Evolutionary conservation across 208 protist genomes (phyloP), one percentile per base, ranked within the genome.

Genomic region (Wallacemonas rigidus): DNA sequence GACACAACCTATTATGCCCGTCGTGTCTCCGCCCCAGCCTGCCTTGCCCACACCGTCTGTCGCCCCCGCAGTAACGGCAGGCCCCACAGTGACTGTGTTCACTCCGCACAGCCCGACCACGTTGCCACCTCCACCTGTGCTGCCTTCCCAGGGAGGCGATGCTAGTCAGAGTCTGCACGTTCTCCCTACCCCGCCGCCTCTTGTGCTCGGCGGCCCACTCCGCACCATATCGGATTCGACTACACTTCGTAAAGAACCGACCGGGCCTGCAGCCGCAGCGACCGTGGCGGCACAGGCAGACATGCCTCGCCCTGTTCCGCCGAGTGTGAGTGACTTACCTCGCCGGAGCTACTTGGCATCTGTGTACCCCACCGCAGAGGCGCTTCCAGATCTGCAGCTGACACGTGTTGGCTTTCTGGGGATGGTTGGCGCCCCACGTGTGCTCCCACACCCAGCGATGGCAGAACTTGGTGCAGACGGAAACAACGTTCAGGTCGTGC

Each of bases 341-440:
- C 57, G 75, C 2, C 74, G 71, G 2, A 73, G 82, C 51, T 87
- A 84, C 71, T 41, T 44, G 12, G 43, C 15, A 60, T 82, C 74
- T 68, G 62, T 87, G 41, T 83, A 73, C 45, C 82, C 82, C 14
- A 38, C 39, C 1, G n/a, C 61, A 41, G 41, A 55, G 64, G 51
- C 6, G 35, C 69, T 71, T 38, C 55, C 60, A 61, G 12, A 26
- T 56, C 26, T 35, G 38, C 7, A 40, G 40, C 70, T 55, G 38
- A 11, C 68, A 65, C 53, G 44, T 5, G 67, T 71, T 79, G 82
- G 71, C 47, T 58, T 81, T 75, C 63, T 78, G 53, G 72, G 73
- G 43, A 14, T 54, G 9, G n/a, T 80, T 17, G 44, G 17, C 17
- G 60, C 65, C 41, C 84, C 84, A 14, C 63, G 67, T 15, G 64